phyloP scores from a whole-genome alignment of 2,329 filamentous ascomycete genomes.

The Colletotrichum filicis region DNA sequence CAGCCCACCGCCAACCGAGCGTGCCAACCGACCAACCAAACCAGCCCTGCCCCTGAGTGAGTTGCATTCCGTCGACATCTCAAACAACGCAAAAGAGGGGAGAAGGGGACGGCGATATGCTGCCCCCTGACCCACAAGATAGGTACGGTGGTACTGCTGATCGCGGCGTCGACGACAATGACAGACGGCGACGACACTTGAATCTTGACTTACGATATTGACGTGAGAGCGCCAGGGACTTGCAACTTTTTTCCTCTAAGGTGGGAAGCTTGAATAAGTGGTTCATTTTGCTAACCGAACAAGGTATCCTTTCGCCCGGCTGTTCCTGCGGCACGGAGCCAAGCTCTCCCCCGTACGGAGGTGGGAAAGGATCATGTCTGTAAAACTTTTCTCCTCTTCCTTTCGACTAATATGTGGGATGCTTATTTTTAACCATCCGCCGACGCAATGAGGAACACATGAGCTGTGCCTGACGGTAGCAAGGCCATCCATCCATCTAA shows the following conservation, averaged over 20 bases:
- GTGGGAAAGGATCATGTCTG: not conserved
- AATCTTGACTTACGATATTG: not conserved
- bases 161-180: not conserved
- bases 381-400: not conserved
- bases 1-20: not conserved
- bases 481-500: constrained; percentile 11
- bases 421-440: constrained; percentile 1
- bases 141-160: not conserved
- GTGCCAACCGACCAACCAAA: not conserved
- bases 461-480: constrained; percentile 25
- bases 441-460: not conserved
- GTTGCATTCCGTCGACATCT: constrained; percentile 9
- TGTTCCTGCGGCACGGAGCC: not conserved
- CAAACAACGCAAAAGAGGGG: not conserved
- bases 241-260: not conserved
- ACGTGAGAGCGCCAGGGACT: not conserved
- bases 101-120: not conserved
- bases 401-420: not conserved
- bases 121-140: not conserved
- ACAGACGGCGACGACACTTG: not conserved
- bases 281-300: not conserved
- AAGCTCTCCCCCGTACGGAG: not conserved
- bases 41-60: not conserved
- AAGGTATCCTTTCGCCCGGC: not conserved
- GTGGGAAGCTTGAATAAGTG: not conserved